Evolutionary conservation across 306 rosid genomes (phyloP).

Genomic region (Prunus mume): DNA sequence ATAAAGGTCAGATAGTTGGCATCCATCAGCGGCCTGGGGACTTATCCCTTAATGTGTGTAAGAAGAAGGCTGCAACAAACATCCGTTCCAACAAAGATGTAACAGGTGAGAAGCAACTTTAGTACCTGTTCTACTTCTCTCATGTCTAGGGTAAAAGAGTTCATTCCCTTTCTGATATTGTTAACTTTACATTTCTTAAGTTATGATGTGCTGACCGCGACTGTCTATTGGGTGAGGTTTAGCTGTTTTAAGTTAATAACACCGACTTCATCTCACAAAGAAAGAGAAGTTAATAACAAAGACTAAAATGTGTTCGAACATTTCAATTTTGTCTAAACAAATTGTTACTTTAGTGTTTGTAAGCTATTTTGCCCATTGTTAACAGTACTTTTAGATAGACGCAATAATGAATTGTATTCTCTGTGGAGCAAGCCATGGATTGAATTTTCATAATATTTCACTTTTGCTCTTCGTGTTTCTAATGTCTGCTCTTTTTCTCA

Average conservation of each 20-base stretch:
- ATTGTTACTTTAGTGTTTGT: not conserved
- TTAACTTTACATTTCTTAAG: not conserved
- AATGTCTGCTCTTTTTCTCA: not conserved
- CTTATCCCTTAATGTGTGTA: slow-evolving; percentile 87
- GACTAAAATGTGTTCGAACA: not conserved
- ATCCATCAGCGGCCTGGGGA: slow-evolving; percentile 98
- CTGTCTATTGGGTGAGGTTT: not conserved
- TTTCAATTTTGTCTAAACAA: not conserved
- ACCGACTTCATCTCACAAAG: not conserved
- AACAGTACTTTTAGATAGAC: not conserved
- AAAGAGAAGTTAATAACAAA: not conserved
- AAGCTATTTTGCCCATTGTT: not conserved
- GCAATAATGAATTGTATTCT: not conserved
- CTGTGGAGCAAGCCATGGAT: not conserved
- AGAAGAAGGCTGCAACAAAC: slow-evolving; percentile 96
- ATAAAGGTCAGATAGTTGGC: slow-evolving; percentile 91
- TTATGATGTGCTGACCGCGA: not conserved
- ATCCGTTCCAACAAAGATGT: slow-evolving; percentile 91
- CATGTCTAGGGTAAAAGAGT: not conserved
- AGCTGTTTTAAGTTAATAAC: not conserved
- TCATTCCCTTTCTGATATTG: not conserved
- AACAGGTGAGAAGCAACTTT: slow-evolving; percentile 59
- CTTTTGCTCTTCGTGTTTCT: not conserved
- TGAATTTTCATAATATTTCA: not conserved
- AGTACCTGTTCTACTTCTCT: not conserved